Evolutionary conservation across 805 yeast species (phyloP), one percentile per base, ranked within the genome.

Genomic region (Candida ascalaphidarum): DNA sequence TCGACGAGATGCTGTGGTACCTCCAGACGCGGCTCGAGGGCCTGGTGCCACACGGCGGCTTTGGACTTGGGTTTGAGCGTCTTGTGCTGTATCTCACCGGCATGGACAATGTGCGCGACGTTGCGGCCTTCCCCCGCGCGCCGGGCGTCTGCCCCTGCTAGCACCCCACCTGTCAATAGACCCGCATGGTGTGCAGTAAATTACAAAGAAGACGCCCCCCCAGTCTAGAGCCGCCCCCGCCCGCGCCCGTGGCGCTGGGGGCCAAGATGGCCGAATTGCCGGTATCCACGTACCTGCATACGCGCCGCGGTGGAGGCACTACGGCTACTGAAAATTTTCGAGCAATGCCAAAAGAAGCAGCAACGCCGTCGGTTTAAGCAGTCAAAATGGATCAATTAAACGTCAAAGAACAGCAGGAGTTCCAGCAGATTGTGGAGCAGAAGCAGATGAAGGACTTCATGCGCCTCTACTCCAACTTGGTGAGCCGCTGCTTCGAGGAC

Each of bases 371-470:
- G n/a, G n/a, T n/a, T n/a, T n/a, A 26, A 23, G 14, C 26, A 18
- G 21, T 14, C 44, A 71, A 44, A 30, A 89, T 89, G 98, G 98
- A 89, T 52, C 94, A 84, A 61, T 71, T 89, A 47, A 89, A 89
- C 71, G 78, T 77, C 54, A 82, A 84, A 56, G 98, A 89, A 65
- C 97, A 92, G 65, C 96, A 86, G 62, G 89, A 86, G 48, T 89
- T 89, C 63, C 95, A 86, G 63, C 88, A 80, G 58, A 66, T 89
- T 40, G 95, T 89, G 40, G 98, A 89, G 65, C 88, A 82, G 56
- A 89, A 89, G 71, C 98, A 89, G 65, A 88, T 92, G 96, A 83
- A 82, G 61, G 98, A 89, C 59, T 92, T 89, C 79, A 89, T 92
- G 97, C 81, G 92, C 56, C 75, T 75, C 34, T 92, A 92, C 74